A percentile compares a stretch with the other conserved stretches of the same genome.
These are phyloP conservation scores for Rheum nobile DNA, from an alignment of 148 eudicot genomes.

Conservation along the genomic window DNA sequence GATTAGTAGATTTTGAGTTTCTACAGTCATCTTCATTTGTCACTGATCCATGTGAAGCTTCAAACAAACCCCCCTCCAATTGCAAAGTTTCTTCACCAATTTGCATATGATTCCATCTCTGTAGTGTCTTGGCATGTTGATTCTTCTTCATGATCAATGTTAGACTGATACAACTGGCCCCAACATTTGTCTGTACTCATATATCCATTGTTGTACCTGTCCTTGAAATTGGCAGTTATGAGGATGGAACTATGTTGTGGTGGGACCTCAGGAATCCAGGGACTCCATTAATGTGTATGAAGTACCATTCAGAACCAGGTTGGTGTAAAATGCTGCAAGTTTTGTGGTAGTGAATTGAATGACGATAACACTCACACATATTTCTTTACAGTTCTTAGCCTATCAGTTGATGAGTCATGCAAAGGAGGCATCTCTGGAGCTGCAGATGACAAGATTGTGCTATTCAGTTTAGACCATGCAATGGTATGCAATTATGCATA, in stretches of 20 bases:
- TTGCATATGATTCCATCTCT: not conserved
- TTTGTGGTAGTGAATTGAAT: not conserved
- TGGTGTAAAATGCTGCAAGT: slow-evolving; percentile 4
- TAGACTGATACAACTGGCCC: not conserved
- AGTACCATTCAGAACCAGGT: slow-evolving; percentile 84
- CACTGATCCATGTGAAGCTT: not conserved
- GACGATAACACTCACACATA: not conserved
- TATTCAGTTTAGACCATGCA: slow-evolving; percentile 47
- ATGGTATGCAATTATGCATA: slow-evolving; percentile 26
- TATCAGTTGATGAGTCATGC: slow-evolving; percentile 59
- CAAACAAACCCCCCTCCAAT: not conserved
- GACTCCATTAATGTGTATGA: slow-evolving; percentile 53
- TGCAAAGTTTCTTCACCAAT: too few species aligned
- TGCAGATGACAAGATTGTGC: slow-evolving; percentile 68
- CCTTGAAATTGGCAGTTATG: slow-evolving; percentile 31
- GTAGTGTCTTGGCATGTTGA: not conserved
- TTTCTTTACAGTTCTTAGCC: slow-evolving; percentile 51
- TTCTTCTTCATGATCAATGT: not conserved
- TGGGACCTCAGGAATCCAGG: slow-evolving; percentile 76
- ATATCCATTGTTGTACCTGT: not conserved
- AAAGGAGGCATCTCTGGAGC: slow-evolving; percentile 73
- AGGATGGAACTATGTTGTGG: slow-evolving; percentile 78
- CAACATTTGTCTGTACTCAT: not conserved
- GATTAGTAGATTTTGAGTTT: not conserved
- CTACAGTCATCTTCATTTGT: not conserved